Conservation (phyloP, 306 rosid genomes). For the Styphnolobium japonicum region DNA sequence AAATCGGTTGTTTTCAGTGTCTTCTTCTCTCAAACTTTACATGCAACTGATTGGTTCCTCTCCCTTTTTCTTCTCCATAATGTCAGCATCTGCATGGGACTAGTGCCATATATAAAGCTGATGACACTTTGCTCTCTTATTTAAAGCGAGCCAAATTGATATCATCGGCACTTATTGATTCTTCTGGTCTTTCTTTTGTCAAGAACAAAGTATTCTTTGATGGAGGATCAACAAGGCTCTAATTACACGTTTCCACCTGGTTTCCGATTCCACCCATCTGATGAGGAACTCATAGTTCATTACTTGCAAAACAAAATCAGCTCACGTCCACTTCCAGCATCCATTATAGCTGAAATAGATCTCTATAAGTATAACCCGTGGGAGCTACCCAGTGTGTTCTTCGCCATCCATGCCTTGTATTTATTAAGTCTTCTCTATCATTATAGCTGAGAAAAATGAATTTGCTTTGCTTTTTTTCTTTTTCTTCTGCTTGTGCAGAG, state of each 20-base stretch:
- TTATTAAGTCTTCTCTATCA: background rate
- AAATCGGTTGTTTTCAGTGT: slow-evolving; percentile 39
- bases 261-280: slow-evolving; percentile 83
- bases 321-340: slow-evolving; percentile 69
- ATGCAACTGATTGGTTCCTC: slow-evolving; percentile 36
- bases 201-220: slow-evolving; percentile 29
- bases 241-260: slow-evolving; percentile 65
- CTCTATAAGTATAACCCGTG: slow-evolving; percentile 70
- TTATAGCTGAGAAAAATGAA: background rate
- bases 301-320: slow-evolving; percentile 59
- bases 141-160: slow-evolving; percentile 29
- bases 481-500: slow-evolving; percentile 41
- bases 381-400: slow-evolving; percentile 73
- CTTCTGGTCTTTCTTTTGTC: slow-evolving; percentile 33
- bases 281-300: slow-evolving; percentile 81
- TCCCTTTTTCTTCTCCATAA: slow-evolving; percentile 17
- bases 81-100: slow-evolving; percentile 52
- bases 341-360: slow-evolving; percentile 63
- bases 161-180: slow-evolving; percentile 40
- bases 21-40: slow-evolving; percentile 34
- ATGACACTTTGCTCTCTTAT: slow-evolving; percentile 17
- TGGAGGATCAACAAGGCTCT: slow-evolving; percentile 38
- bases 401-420: slow-evolving; percentile 19
- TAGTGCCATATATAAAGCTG: slow-evolving; percentile 30
- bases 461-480: background rate